phyloP scores from a whole-genome alignment of 108 stramenopile species.

The Skeletonema marinoi region DNA sequence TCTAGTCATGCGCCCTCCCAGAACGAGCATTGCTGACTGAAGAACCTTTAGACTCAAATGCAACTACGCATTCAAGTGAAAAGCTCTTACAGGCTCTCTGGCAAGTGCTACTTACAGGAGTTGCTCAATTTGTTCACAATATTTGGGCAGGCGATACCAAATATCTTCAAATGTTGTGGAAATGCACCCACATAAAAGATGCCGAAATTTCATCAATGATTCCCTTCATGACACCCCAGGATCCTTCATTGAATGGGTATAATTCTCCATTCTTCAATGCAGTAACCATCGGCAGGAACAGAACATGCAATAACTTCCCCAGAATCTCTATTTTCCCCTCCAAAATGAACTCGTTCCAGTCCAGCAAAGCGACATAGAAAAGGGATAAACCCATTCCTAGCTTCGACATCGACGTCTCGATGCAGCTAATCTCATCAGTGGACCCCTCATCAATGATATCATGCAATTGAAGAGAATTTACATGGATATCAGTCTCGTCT shows the following conservation, averaged over 20 bases:
- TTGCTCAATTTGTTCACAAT: no score
- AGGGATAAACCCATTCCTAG: background rate
- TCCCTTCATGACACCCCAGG: background rate
- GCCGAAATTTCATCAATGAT: background rate
- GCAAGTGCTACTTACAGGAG: background rate
- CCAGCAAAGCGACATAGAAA: background rate
- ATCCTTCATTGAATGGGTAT: background rate
- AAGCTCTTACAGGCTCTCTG: background rate
- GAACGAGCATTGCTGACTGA: background rate
- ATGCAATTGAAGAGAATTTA: background rate
- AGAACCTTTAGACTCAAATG: background rate
- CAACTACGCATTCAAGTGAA: conserved; percentile 3
- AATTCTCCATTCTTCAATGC: background rate
- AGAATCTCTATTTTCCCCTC: background rate
- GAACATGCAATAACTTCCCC: background rate
- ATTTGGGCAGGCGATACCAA: background rate
- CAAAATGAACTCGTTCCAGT: conserved; percentile 3
- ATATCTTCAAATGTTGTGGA: background rate
- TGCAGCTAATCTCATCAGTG: background rate
- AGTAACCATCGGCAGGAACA: background rate
- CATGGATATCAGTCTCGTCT: background rate
- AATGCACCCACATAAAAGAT: background rate
- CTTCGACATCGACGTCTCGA: background rate
- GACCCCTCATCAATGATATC: background rate
- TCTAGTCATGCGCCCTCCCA: background rate